Base-by-base conservation (phyloP, 805 yeast species). In the Saturnispora hagleri region DNA sequence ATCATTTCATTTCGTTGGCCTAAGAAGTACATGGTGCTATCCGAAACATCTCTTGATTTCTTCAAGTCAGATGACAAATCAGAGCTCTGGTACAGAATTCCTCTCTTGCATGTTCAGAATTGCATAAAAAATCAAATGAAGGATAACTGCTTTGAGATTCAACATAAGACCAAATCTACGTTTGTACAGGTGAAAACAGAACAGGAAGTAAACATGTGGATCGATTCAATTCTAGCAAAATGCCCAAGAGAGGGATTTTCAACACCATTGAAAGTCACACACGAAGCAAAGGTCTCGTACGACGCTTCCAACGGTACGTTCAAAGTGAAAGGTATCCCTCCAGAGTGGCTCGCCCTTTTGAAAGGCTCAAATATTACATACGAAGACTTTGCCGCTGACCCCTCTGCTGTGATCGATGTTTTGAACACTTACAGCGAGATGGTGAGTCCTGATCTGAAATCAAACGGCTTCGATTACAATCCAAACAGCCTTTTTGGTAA, bases 191-290 rank as follows among this genome's bases (percentile, higher is more conserved):
- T 90, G 55, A 89, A 88, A 64, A 73, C 84, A 18, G 86, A 88
- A 60, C 78, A 80, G 53, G 97, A 91, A 54, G 74, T 87, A 55
- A 80, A 86, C 63, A 84, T 86, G 54, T 90, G 98, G 98, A 77
- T 90, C 51, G 97, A 90, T 68, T 84, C 89, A 12, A 87, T 90
- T 55, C 81, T 84, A 53, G 79, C 87, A 15, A 83, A 83, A 65
- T 84, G 89, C 59, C 90, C 90, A 1, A 69, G 62, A 59, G 71
- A 62, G 46, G 69, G 75, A 3, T 97, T 93, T 10, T 89, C 97
- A 3, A 83, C 82, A 40, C 99, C 99, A 7, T 87, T 91, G 17
- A 90, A 91, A 66, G 91, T 91, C 67, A 89, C 96, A 10, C 99
- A 95, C 65, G 86, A 84, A 62, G 97, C 90, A 17, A 93, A 86